A percentile compares a stretch with the other conserved stretches of the same genome.
These are phyloP conservation scores for Moesziomyces sp. DNA, from an alignment of 1,284 basidiomycete species.

Conservation along the genomic window DNA sequence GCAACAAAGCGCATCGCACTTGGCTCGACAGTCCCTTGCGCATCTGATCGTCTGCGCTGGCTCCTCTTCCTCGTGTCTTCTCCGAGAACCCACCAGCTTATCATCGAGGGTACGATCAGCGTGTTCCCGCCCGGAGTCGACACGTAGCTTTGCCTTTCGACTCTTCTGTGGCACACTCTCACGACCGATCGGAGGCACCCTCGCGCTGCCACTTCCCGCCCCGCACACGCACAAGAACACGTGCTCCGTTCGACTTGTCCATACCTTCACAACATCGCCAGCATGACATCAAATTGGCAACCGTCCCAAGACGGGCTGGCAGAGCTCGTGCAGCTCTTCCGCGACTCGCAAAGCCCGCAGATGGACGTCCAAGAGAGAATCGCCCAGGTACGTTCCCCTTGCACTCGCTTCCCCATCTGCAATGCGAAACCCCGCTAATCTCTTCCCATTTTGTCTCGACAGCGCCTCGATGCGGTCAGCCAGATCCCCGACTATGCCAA, in stretches of 20 bases:
- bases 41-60: too few species aligned
- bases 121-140: too few species aligned
- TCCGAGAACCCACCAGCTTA: too few species aligned
- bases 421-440: not conserved
- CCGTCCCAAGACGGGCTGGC: constrained; percentile 59
- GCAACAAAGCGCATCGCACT: too few species aligned
- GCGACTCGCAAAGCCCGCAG: constrained; percentile 61
- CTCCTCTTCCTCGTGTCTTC: too few species aligned
- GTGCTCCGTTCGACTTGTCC: not conserved
- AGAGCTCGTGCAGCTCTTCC: constrained; percentile 62
- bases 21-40: too few species aligned
- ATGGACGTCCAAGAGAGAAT: constrained; percentile 59
- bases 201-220: not conserved
- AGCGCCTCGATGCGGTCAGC: constrained; percentile 61
- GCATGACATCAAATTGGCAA: constrained; percentile 53
- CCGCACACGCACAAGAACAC: not conserved
- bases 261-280: constrained; percentile 1
- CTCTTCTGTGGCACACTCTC: too few species aligned
- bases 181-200: too few species aligned
- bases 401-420: not conserved
- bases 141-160: too few species aligned
- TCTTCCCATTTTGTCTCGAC: not conserved
- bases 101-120: too few species aligned
- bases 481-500: constrained; percentile 77
- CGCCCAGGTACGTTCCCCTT: constrained; percentile 43